Evolutionary conservation across 768 basidiomycete species (phyloP), one percentile per base, ranked within the genome.

Genomic region (Lactarius quietus): DNA sequence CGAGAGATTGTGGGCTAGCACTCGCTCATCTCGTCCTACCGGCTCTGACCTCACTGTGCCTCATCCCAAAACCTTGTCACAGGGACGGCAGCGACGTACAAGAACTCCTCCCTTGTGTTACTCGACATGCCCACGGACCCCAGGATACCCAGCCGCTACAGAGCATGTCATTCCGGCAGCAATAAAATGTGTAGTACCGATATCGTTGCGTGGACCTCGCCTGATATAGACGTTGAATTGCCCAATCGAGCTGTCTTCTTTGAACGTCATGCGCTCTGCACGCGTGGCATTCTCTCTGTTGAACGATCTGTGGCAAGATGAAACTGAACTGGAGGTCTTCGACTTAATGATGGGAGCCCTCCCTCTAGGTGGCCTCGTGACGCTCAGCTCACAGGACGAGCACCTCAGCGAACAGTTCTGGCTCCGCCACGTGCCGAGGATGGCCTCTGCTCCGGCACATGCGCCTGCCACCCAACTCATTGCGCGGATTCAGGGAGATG

Each of bases 21-120:
- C 39, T 41, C 17, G 39, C 39, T 45, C 54, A 63, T 39, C 55
- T 63, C 35, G 15, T 15, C 28, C 12, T 63, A 7, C 62, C 56
- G 7, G n/a, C n/a, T n/a, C n/a, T n/a, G n/a, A n/a, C 23, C 7
- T n/a, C 3, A 8, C 17, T 63, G 29, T 55, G 33, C 55, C 18
- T 57, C 20, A 55, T 45, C n/a, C 12, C 38, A 31, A 26, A n/a
- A 31, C 54, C 62, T 17, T 26, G 20, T 28, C 7, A 7, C 31
- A 6, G 10, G 35, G 39, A 57, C 7, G 62, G 38, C 43, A 29
- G 10, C 8, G 55, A 63, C 17, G 41, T 57, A 9, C 41, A n/a
- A n/a, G n/a, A n/a, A n/a, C n/a, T n/a, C n/a, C n/a, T n/a, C n/a
- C n/a, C n/a, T n/a, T n/a, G n/a, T n/a, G n/a, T n/a, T n/a, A n/a